Evolutionary conservation across 2,329 filamentous ascomycete species (phyloP), one percentile per base, ranked within the genome.

Genomic region (Sporothrix sp.): DNA sequence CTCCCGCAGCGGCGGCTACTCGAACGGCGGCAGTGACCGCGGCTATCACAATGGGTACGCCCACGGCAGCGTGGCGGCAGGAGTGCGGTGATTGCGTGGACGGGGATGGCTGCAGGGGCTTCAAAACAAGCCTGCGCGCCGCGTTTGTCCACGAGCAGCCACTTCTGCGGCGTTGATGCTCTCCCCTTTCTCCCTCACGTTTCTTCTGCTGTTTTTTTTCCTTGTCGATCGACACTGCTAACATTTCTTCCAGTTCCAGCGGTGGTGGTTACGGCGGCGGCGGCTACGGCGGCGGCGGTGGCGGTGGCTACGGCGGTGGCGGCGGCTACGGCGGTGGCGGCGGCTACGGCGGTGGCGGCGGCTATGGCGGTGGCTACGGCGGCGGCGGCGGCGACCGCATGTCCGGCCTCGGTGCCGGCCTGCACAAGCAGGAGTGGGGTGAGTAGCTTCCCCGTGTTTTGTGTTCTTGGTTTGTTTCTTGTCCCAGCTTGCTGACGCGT

Each of bases 351-450:
- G 66, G 69, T 60, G 68, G 70, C 28, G 66, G 65, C 48, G 64
- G 63, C 47, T 63, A 65, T 20, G 65, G 68, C 37, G 62, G 62
- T 38, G 63, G 64, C 35, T 63, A 63, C 37, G 62, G 61, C 56
- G 69, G 76, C 51, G 81, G 78, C 58, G 84, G 78, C 58, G 87
- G 88, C 58, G 90, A 98, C 71, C 83, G 87, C 62, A 98, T 98
- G 93, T 85, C 82, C 60, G 84, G 85, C 67, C 86, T 98, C 56
- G 93, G 93, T 61, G 78, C 88, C 57, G 82, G 84, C 61, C 75
- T 98, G 59, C 91, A 94, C 73, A 81, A 84, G 63, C 93, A 95
- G 65, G 76, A 82, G 57, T 98, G 87, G 86, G 87, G 87, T 91
- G 73, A 68, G 85, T 76, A 68, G 85, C 76, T 54, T 23, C 35